Percentiles rank a stretch among this genome's conserved stretches.
phyloP scores from a whole-genome alignment of 352 stramenopile species.

The Lagenidium giganteum region DNA sequence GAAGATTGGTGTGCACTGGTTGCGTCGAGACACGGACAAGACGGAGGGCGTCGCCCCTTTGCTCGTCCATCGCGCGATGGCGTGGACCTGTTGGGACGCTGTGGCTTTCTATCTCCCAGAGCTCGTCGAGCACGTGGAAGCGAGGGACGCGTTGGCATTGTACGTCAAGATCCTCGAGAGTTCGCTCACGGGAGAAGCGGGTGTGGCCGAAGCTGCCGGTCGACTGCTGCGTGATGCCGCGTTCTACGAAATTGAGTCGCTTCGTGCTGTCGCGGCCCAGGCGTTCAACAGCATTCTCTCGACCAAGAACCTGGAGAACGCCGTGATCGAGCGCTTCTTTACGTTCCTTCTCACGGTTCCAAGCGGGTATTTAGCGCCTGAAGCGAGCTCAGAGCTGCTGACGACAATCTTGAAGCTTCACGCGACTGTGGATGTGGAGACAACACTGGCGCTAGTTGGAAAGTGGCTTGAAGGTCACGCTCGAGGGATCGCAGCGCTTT shows the following conservation, averaged over 20 bases:
- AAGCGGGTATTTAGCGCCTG: slow-evolving; percentile 6
- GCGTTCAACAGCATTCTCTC: slow-evolving; percentile 20
- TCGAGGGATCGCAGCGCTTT: slow-evolving; percentile 6
- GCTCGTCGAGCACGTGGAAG: slow-evolving; percentile 30
- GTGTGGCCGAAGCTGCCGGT: slow-evolving; percentile 1
- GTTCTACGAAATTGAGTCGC: slow-evolving; percentile 74
- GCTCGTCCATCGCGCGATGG: slow-evolving; percentile 53
- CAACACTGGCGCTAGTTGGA: slow-evolving; percentile 23
- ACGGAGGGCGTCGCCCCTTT: slow-evolving; percentile 22
- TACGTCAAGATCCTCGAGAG: slow-evolving; percentile 12
- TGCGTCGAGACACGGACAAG: slow-evolving; percentile 24
- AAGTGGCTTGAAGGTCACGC: slow-evolving; percentile 20
- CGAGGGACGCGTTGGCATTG: slow-evolving; percentile 3
- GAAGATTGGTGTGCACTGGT: slow-evolving; percentile 72
- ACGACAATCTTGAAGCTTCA: slow-evolving; percentile 7
- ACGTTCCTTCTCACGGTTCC: slow-evolving; percentile 15
- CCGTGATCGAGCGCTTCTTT: slow-evolving; percentile 4
- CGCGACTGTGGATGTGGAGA: not conserved
- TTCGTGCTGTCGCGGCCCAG: slow-evolving; percentile 31
- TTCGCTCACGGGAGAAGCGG: not conserved
- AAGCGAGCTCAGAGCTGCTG: slow-evolving; percentile 4
- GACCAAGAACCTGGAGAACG: not conserved
- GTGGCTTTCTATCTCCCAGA: slow-evolving; percentile 71
- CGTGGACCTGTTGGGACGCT: slow-evolving; percentile 61
- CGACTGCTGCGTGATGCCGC: slow-evolving; percentile 62